Evolutionary conservation across 2,329 filamentous ascomycete genomes (phyloP).

Genomic region (Pestalotiopsis sp.): DNA sequence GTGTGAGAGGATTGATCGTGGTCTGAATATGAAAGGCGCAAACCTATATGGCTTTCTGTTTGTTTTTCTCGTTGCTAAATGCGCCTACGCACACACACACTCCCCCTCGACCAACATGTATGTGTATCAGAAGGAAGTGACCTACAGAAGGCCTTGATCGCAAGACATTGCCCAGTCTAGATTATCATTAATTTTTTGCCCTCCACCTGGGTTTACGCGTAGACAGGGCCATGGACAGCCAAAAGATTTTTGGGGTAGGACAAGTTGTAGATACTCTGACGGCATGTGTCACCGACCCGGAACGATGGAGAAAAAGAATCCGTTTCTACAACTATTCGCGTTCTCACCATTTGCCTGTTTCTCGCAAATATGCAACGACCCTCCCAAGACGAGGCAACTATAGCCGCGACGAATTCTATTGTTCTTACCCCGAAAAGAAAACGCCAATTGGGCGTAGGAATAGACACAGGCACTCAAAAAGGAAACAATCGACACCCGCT

Average conservation of each 20-base stretch:
- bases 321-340: not conserved
- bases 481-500: slow-evolving; percentile 1
- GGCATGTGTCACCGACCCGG: not conserved
- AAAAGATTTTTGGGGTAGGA: not conserved
- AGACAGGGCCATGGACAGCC: not conserved
- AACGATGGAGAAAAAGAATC: not conserved
- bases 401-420: not conserved
- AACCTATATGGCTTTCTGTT: no score
- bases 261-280: not conserved
- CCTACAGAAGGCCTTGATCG: not conserved
- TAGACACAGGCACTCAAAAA: not conserved
- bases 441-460: not conserved
- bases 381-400: not conserved
- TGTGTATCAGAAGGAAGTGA: no score
- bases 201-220: not conserved
- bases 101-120: no score
- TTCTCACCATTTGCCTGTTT: no score
- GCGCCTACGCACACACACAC: no score
- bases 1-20: no score
- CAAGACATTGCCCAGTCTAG: not conserved
- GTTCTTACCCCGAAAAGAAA: not conserved
- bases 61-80: no score
- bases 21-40: no score
- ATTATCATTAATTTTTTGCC: not conserved
- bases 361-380: no score